Base-by-base conservation (phyloP, 1,139 yeast genomes). In the Geotrichum europaeum region DNA sequence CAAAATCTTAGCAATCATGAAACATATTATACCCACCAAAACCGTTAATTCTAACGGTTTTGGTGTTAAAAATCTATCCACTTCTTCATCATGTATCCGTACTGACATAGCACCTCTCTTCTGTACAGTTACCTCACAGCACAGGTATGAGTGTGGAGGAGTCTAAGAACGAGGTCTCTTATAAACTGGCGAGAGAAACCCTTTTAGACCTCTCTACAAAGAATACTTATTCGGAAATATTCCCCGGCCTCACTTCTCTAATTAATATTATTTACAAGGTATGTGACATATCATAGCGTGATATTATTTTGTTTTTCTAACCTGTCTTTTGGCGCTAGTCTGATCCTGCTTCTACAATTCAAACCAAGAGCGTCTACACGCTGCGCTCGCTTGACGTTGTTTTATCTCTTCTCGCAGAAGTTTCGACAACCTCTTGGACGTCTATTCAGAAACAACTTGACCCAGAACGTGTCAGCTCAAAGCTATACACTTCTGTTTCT, bases 71-170 rank as follows among this genome's bases (percentile, higher is more conserved):
- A 13, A 28, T 20, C 32, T 50, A 49, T 13, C 15, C 20, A 7
- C 24, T 40, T 36, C 47, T 24, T 45, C 15, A 25, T 18, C 36
- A 10, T 6, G 15, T 30, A 40, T 12, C 15, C 20, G n/a, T 34
- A 25, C 55, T 55, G 51, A 55, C 58, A 49, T n/a, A 10, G 2
- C 43, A n/a, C 13, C n/a, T 40, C 4, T 34, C 9, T 34, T 34
- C 18, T 34, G 2, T 43, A 13, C 56, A 70, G 72, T 65, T 71
- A 24, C 73, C 74, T n/a, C 62, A 64, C 52, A 60, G 60, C 20
- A 63, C 69, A 5, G 70, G 70, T 30, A 60, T 64, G 32, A 63
- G 67, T n/a, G 66, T 69, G 12, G 66, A 65, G 24, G 74, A 71
- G 54, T 65, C 69, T n/a, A 66, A 68, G 22, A 62, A 65, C 13